Evolutionary conservation across 352 stramenopile genomes (phyloP).

Genomic region (Phytophthora pistaciae): DNA sequence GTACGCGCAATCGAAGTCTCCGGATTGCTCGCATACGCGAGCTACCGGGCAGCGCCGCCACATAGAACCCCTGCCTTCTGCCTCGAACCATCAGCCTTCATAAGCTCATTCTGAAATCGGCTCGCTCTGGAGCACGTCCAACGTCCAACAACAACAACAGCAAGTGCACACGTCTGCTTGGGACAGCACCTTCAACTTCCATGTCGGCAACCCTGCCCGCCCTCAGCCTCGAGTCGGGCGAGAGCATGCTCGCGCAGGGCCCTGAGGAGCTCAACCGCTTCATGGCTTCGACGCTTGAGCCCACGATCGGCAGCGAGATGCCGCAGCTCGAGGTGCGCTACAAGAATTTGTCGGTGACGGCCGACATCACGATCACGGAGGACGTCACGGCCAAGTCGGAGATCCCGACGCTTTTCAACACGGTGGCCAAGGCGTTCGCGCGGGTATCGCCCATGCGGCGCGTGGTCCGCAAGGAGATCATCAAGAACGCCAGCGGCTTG

Average conservation of each 20-base stretch:
- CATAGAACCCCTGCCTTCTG: neutral
- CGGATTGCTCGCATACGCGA: slow-evolving; percentile 15
- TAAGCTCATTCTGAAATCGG: slow-evolving; percentile 20
- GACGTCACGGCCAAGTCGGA: slow-evolving; percentile 26
- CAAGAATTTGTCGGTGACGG: slow-evolving; percentile 51
- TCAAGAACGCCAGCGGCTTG: slow-evolving; percentile 36
- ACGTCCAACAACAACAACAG: neutral
- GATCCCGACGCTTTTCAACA: slow-evolving; percentile 50
- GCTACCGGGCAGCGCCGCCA: neutral
- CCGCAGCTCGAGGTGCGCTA: slow-evolving; percentile 63
- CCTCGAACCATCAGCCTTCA: neutral
- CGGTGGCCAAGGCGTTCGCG: slow-evolving; percentile 20
- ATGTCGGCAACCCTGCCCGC: slow-evolving; percentile 10
- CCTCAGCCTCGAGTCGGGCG: slow-evolving; percentile 21
- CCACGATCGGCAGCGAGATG: slow-evolving; percentile 42
- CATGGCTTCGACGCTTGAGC: slow-evolving; percentile 41
- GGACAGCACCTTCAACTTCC: neutral
- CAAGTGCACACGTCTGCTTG: neutral
- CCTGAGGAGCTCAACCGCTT: slow-evolving; percentile 32
- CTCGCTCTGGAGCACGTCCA: slow-evolving; percentile 16
- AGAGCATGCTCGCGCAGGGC: slow-evolving; percentile 25
- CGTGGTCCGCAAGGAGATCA: slow-evolving; percentile 33
- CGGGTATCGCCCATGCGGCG: slow-evolving; percentile 22
- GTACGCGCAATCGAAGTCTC: neutral
- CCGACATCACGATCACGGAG: slow-evolving; percentile 36